Conservation (phyloP, 768 basidiomycete species). For the Russula dissimulans region DNA sequence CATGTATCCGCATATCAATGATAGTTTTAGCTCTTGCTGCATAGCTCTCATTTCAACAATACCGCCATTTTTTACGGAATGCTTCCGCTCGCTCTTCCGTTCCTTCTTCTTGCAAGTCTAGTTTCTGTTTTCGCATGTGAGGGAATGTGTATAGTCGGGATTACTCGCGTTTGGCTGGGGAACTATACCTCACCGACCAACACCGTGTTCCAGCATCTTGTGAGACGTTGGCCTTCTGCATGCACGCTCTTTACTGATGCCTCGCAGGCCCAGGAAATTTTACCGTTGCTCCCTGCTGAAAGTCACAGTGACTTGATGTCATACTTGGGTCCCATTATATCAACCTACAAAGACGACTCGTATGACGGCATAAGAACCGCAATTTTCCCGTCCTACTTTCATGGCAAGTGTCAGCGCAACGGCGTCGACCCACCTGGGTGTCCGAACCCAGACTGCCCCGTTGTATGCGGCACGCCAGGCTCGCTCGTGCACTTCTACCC, state of each 20-base stretch:
- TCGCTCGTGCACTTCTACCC: constrained; percentile 63
- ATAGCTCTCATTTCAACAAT: neutral
- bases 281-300: constrained; percentile 27
- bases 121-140: constrained; percentile 50
- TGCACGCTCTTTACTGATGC: constrained; percentile 11
- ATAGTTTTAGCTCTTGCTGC: neutral
- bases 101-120: constrained; percentile 25
- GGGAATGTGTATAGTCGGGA: constrained; percentile 54
- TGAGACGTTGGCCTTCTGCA: constrained; percentile 23
- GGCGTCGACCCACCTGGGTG: constrained; percentile 58
- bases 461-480: constrained; percentile 76
- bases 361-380: constrained; percentile 39
- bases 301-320: constrained; percentile 18
- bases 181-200: constrained; percentile 42
- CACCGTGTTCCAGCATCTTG: constrained; percentile 34
- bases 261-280: constrained; percentile 32
- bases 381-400: constrained; percentile 67
- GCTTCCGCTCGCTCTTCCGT: constrained; percentile 9
- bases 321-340: constrained; percentile 40
- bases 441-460: constrained; percentile 70
- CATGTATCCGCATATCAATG: neutral
- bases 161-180: constrained; percentile 45
- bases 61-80: neutral
- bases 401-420: constrained; percentile 59
- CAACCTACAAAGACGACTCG: constrained; percentile 37